Evolutionary conservation across 768 basidiomycete genomes (phyloP).

Genomic region (Pholiota conissans): DNA sequence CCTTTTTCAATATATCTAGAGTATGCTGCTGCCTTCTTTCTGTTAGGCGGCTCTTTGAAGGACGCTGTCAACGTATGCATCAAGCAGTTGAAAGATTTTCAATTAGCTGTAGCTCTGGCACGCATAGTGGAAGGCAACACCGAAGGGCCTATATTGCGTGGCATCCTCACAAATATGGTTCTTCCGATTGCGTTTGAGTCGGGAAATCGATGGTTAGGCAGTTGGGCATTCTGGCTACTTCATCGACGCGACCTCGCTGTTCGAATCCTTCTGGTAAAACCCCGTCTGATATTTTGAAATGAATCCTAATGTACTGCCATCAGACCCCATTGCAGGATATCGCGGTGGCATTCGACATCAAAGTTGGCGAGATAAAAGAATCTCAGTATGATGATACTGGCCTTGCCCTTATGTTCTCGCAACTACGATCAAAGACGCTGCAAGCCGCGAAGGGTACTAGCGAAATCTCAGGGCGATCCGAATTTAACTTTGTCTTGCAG

Average conservation of each 20-base stretch:
- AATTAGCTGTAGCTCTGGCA: slow-evolving; percentile 85
- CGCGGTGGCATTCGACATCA: slow-evolving; percentile 54
- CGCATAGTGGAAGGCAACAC: slow-evolving; percentile 82
- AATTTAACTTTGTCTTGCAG: slow-evolving; percentile 96
- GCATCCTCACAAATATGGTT: slow-evolving; percentile 72
- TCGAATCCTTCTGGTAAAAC: slow-evolving; percentile 83
- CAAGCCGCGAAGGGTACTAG: slow-evolving; percentile 93
- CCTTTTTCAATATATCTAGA: slow-evolving; percentile 44
- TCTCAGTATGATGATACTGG: slow-evolving; percentile 94
- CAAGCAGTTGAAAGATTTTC: slow-evolving; percentile 85
- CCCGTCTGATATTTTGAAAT: background rate
- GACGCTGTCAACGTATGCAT: slow-evolving; percentile 93
- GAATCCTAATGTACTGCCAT: background rate
- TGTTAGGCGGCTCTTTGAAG: slow-evolving; percentile 83
- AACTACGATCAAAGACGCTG: slow-evolving; percentile 85
- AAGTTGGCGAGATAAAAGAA: slow-evolving; percentile 69
- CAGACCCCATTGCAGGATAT: slow-evolving; percentile 81
- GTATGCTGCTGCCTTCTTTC: slow-evolving; percentile 98
- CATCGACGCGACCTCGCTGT: slow-evolving; percentile 86
- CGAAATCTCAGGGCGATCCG: slow-evolving; percentile 82
- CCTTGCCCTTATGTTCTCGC: slow-evolving; percentile 85
- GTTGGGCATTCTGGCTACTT: slow-evolving; percentile 97
- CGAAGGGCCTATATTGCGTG: slow-evolving; percentile 73
- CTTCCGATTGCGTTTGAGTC: slow-evolving; percentile 82
- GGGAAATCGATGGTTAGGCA: slow-evolving; percentile 91